A percentile compares a stretch with the other conserved stretches of the same genome.
phyloP scores from a whole-genome alignment of 768 basidiomycete species.

The Saitozyma sp. region DNA sequence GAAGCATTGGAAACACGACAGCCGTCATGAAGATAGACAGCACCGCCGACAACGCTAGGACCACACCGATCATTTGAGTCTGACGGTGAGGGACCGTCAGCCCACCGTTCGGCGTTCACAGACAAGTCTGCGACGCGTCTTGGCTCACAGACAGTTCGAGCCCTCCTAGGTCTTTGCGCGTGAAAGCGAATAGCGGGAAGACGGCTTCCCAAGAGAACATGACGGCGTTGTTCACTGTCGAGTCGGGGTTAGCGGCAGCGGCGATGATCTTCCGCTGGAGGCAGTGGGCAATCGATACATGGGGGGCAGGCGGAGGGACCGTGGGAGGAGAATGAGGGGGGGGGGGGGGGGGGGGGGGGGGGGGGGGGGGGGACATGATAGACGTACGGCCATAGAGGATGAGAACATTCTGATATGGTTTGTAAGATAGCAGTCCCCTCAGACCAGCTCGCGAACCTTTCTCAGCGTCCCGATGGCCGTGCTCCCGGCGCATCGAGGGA shows the following conservation, averaged over 20 bases:
- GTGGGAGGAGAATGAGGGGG: no score
- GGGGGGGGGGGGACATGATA: no score
- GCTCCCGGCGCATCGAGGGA: conserved; percentile 6
- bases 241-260: no score
- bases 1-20: conserved; percentile 31
- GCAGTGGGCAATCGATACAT: no score
- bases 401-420: conserved; percentile 32
- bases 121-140: neutral
- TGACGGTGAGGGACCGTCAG: conserved; percentile 4
- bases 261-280: no score
- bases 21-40: conserved; percentile 39
- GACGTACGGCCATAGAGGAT: conserved; percentile 34
- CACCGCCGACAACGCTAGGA: conserved; percentile 30
- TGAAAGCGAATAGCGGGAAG: conserved; percentile 40
- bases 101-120: neutral
- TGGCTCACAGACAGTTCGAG: conserved; percentile 25
- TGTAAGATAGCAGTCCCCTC: conserved; percentile 19
- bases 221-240: conserved; percentile 28
- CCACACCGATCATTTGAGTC: conserved; percentile 31
- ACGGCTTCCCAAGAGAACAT: conserved; percentile 37
- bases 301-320: no score
- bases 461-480: conserved; percentile 6
- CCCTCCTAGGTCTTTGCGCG: conserved; percentile 33
- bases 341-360: no score
- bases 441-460: conserved; percentile 15